These are phyloP conservation scores for Quillaja saponaria DNA, from an alignment of 306 rosid species.

Conservation along the genomic window DNA sequence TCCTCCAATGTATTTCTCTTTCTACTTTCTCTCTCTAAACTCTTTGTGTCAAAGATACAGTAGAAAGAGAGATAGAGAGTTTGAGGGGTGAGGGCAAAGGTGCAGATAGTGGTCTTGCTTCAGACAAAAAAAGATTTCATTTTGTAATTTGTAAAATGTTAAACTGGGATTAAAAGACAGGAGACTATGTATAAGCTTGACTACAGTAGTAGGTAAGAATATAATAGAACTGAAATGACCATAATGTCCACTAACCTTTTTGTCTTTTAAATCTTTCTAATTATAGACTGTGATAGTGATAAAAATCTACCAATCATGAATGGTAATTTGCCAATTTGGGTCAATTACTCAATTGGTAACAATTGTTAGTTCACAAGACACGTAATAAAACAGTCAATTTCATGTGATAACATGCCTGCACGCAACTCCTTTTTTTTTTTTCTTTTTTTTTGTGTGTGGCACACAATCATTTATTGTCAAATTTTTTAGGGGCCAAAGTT, in stretches of 20 bases:
- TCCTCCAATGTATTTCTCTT: constrained; percentile 41
- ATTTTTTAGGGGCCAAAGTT: too few relatives aligned
- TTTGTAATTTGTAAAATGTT: constrained; percentile 3
- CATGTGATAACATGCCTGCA: too few relatives aligned
- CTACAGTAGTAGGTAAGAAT: constrained; percentile 6
- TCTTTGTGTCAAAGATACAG: constrained; percentile 43
- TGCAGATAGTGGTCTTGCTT: constrained; percentile 16
- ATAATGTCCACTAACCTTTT: not conserved
- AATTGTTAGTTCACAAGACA: too few relatives aligned
- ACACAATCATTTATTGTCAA: too few relatives aligned
- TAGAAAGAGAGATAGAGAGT: constrained; percentile 28
- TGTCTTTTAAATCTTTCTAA: not conserved
- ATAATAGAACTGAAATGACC: too few relatives aligned
- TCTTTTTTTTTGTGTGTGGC: too few relatives aligned
- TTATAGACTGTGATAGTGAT: not conserved
- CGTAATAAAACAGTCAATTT: too few relatives aligned
- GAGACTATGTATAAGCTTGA: constrained; percentile 23
- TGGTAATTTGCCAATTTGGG: too few relatives aligned
- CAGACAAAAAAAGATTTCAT: constrained; percentile 32
- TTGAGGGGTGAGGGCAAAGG: constrained; percentile 1
- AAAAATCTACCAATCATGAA: constrained; percentile 4
- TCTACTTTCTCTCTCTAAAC: constrained; percentile 67
- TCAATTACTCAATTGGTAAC: too few relatives aligned
- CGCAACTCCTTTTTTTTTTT: too few relatives aligned
- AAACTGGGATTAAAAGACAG: constrained; percentile 20